Conservation (phyloP, 768 basidiomycete species). For the Mycena kentingensis region DNA sequence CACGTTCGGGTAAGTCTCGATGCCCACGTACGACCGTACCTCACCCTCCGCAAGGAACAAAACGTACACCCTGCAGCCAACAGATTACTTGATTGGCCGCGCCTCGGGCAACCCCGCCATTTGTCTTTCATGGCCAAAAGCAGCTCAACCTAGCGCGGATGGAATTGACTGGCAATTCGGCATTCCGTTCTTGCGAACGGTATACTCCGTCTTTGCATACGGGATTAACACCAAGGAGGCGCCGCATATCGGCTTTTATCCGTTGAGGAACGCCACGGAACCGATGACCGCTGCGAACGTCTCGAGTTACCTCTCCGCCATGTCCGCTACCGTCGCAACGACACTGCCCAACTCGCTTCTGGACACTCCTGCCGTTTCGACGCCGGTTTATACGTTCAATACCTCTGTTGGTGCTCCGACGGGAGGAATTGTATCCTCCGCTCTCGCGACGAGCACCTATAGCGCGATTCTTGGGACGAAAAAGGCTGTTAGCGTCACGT, state of each 20-base stretch:
- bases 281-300: conserved; percentile 45
- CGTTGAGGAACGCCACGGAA: conserved; percentile 50
- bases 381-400: conserved; percentile 70
- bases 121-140: conserved; percentile 76
- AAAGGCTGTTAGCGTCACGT: conserved; percentile 46
- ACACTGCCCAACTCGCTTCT: conserved; percentile 73
- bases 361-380: conserved; percentile 62
- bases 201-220: conserved; percentile 72
- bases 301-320: conserved; percentile 56
- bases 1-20: conserved; percentile 60
- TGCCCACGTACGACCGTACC: conserved; percentile 2
- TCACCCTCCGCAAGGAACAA: conserved; percentile 6
- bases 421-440: conserved; percentile 59
- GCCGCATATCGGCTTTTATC: conserved; percentile 78
- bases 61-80: conserved; percentile 67
- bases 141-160: conserved; percentile 63
- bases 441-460: conserved; percentile 75
- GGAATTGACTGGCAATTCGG: conserved; percentile 86
- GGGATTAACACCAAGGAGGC: conserved; percentile 75
- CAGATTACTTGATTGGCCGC: conserved; percentile 78
- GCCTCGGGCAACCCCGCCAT: conserved; percentile 61
- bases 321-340: conserved; percentile 65
- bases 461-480: conserved; percentile 51
- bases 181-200: conserved; percentile 67
- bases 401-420: conserved; percentile 57